Base-by-base conservation (phyloP, 768 basidiomycete genomes). In the Boletus bicolor region DNA sequence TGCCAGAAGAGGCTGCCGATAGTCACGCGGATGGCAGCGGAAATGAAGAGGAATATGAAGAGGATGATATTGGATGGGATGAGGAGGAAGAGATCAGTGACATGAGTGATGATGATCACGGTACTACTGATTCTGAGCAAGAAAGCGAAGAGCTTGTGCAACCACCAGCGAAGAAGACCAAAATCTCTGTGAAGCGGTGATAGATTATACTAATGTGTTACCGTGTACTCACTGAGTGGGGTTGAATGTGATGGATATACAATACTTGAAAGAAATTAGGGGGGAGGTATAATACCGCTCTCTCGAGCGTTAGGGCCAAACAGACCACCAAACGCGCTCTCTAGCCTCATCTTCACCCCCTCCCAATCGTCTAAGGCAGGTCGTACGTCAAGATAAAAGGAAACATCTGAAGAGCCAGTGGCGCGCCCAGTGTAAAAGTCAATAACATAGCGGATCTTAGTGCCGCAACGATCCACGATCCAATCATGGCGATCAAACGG, bases 401-500 rank as follows among this genome's bases (percentile, higher is more conserved):
- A 91, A 14, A 91, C 72, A 53, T 82, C 80, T 1, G 76, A 64
- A 11, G 82, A 64, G 12, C 71, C 75, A 26, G 75, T 65, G 44
- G 71, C 75, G 35, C 83, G 83, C 17, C 96, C 96, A 4, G 91
- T 89, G 76, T 99, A 99, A 73, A 98, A 99, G 74, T 99, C 97
- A 65, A 99, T 97, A 56, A 99, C 85, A 75, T 99, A 99, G 49
- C 96, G 86, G 68, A 93, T 79, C 54, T 83, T 85, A 9, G 82
- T 83, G 6, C 94, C 96, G 68, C 95, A 97, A 35, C 96, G 86
- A 71, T 97, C 93, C 48, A 99, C 86, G 48, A 92, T 72, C 97
- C 97, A 99, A 71, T 98, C 96, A 62, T 99, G 97, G 51, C 93
- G 79, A 70, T 99, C 97, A 72, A 99, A 99, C 0, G 97, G 97